A percentile compares a stretch with the other conserved stretches of the same genome.
Evolutionary conservation across 208 protist species (phyloP).

Genomic region (Trypanosoma avium): DNA sequence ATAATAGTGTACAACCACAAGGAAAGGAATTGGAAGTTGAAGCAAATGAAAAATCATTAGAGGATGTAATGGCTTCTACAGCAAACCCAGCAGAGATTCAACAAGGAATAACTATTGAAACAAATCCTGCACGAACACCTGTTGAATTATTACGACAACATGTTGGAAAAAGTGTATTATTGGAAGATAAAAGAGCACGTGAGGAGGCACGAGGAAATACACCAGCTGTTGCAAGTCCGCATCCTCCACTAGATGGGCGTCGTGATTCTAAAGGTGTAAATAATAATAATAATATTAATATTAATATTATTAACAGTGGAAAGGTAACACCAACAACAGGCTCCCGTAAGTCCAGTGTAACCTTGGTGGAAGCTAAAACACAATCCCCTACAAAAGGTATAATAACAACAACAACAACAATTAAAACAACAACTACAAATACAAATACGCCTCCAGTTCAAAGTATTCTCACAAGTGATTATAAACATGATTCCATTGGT

Average conservation of each 20-base stretch:
- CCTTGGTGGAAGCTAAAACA: background rate
- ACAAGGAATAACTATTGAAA: too few relatives aligned
- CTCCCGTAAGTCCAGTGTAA: constrained; percentile 24
- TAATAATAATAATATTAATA: too few relatives aligned
- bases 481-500: background rate
- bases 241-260: background rate
- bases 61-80: background rate
- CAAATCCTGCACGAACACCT: too few relatives aligned
- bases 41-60: too few relatives aligned
- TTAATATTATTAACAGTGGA: too few relatives aligned
- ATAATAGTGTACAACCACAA: too few relatives aligned
- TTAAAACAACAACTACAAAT: too few relatives aligned
- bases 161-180: constrained; percentile 57
- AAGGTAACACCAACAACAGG: too few relatives aligned
- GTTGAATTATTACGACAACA: background rate
- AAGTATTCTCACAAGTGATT: too few relatives aligned
- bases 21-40: background rate
- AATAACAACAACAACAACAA: constrained; percentile 19
- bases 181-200: constrained; percentile 43
- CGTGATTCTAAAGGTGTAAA: too few relatives aligned
- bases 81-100: background rate
- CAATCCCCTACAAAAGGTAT: background rate
- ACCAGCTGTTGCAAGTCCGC: too few relatives aligned
- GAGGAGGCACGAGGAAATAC: constrained; percentile 32
- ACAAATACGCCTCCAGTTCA: too few relatives aligned